phyloP scores from a whole-genome alignment of 78 protist species.

The Dictyostelium capitatum region DNA sequence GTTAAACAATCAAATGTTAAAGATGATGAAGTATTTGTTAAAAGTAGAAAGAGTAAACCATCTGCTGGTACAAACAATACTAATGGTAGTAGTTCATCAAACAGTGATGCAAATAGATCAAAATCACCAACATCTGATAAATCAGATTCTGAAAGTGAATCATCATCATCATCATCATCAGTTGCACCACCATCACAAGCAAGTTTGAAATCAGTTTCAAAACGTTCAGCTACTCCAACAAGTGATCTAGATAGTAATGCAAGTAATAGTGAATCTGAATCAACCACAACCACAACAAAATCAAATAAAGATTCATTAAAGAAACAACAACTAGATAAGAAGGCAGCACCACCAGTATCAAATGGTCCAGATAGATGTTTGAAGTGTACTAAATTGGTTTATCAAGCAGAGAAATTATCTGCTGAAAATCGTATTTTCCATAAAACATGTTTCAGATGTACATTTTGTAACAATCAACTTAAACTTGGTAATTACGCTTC shows the following conservation, averaged over 20 bases:
- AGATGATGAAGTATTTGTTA: constrained; percentile 25
- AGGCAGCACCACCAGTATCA: neutral
- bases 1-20: constrained; percentile 26
- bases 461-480: constrained; percentile 33
- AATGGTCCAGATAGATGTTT: constrained; percentile 58
- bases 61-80: neutral
- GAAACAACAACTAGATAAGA: neutral
- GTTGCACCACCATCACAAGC: neutral
- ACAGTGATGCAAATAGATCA: neutral
- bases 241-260: neutral
- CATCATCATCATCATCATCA: neutral
- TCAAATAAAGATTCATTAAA: neutral
- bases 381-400: constrained; percentile 66
- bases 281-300: neutral
- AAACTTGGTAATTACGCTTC: constrained; percentile 74
- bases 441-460: constrained; percentile 79
- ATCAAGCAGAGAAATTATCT: constrained; percentile 62
- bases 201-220: constrained; percentile 4
- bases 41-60: constrained; percentile 7
- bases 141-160: neutral
- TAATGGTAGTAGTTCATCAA: neutral
- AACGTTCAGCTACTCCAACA: constrained; percentile 19
- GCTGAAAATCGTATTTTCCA: constrained; percentile 77
- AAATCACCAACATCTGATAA: constrained; percentile 13
- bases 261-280: constrained; percentile 6